Evolutionary conservation across 768 basidiomycete genomes (phyloP).

Genomic region (Leucosporidium creatinivorum): DNA sequence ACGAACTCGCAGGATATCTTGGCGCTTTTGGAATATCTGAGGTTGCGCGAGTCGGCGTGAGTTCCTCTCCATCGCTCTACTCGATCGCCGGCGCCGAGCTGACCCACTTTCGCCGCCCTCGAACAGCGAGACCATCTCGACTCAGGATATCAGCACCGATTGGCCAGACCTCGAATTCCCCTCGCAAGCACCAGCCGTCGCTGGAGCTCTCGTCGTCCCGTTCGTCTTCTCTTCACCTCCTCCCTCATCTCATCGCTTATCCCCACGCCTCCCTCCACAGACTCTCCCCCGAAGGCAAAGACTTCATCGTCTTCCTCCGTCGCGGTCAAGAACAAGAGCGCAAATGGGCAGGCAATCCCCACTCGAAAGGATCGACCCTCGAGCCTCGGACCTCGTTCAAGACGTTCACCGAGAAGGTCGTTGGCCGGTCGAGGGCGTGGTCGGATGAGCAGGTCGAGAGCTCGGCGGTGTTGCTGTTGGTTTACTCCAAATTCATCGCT

Average conservation of each 20-base stretch:
- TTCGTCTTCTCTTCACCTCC: no score
- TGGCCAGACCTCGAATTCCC: constrained; percentile 64
- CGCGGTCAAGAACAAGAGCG: constrained; percentile 63
- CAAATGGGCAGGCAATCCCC: constrained; percentile 58
- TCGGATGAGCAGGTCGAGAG: constrained; percentile 73
- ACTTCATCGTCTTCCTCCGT: constrained; percentile 75
- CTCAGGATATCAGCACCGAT: constrained; percentile 60
- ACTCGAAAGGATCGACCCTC: constrained; percentile 48
- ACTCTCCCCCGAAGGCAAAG: constrained; percentile 61
- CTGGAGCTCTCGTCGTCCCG: constrained; percentile 68
- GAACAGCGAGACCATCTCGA: constrained; percentile 47
- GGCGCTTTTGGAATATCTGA: constrained; percentile 68
- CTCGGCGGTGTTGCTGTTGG: constrained; percentile 61
- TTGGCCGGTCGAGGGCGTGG: constrained; percentile 63
- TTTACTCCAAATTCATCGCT: constrained; percentile 75
- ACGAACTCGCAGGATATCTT: constrained; percentile 66
- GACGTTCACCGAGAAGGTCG: constrained; percentile 66
- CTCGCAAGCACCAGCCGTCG: constrained; percentile 56
- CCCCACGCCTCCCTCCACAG: no score
- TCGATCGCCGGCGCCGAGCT: no score
- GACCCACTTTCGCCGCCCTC: no score
- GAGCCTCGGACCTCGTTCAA: constrained; percentile 76
- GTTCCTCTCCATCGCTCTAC: not conserved
- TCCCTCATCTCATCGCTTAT: no score
- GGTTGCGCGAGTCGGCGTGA: constrained; percentile 62